phyloP scores from a whole-genome alignment of 2,329 filamentous ascomycete species.

The Lachnellula subtilissima region DNA sequence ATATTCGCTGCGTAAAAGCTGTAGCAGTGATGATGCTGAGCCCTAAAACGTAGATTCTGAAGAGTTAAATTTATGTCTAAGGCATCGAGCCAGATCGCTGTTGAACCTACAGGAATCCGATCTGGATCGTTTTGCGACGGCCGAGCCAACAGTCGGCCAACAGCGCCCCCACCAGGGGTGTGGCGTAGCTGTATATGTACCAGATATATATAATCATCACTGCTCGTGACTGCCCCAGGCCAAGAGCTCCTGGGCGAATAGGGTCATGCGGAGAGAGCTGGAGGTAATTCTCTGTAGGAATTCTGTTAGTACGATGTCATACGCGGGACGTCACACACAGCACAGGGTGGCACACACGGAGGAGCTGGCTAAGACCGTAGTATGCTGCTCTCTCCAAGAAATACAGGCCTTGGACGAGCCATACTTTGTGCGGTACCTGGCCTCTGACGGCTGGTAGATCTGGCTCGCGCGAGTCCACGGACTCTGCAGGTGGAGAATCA shows the following conservation, averaged over 20 bases:
- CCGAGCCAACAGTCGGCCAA: constrained; percentile 57
- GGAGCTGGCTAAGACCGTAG: no score
- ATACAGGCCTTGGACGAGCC: no score
- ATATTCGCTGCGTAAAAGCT: no score
- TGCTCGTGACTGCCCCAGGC: constrained; percentile 45
- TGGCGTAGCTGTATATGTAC: constrained; percentile 43
- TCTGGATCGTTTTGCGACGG: constrained; percentile 52
- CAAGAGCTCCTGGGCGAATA: constrained; percentile 43
- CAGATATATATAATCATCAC: constrained; percentile 45
- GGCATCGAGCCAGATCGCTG: neutral
- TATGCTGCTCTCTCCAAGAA: no score
- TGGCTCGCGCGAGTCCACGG: no score
- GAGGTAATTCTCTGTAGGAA: constrained; percentile 38
- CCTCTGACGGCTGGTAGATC: no score
- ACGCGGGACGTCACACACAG: no score
- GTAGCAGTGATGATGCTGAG: no score
- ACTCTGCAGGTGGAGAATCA: no score
- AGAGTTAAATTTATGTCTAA: neutral
- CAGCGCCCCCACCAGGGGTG: constrained; percentile 54
- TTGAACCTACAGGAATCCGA: constrained; percentile 35
- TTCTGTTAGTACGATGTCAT: neutral
- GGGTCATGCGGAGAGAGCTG: constrained; percentile 32
- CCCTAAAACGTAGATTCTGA: no score
- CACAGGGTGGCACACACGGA: no score
- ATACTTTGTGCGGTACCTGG: no score